phyloP scores from a whole-genome alignment of 2,329 filamentous ascomycete genomes.

The Fusarium sororula region DNA sequence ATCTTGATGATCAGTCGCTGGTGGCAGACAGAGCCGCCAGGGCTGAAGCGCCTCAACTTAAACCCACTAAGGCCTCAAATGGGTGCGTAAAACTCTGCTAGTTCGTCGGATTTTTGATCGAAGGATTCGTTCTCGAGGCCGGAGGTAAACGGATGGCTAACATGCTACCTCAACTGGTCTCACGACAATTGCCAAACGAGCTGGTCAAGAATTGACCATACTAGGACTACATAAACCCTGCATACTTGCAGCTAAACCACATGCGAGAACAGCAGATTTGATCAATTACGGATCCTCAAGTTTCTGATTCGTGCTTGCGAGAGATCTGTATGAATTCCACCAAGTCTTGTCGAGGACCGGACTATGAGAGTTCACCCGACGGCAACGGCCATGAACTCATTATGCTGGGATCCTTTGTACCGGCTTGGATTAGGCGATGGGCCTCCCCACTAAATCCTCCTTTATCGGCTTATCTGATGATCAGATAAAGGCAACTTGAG shows the following conservation, averaged over 20 bases:
- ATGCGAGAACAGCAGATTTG: not conserved
- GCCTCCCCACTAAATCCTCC: not conserved
- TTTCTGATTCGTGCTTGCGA: not conserved
- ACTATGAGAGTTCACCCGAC: not conserved
- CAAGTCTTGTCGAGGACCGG: not conserved
- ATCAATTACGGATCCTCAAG: not conserved
- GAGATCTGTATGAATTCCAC: not conserved
- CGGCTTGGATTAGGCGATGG: not conserved
- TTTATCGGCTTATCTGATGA: conserved; percentile 28
- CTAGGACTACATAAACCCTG: not conserved
- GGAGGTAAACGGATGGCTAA: not conserved
- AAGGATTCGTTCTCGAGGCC: not conserved
- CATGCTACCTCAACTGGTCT: not conserved
- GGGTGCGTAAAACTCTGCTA: not conserved
- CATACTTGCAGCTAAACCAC: not conserved
- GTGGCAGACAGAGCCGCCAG: not conserved
- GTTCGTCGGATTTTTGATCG: not conserved
- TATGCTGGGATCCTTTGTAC: not conserved
- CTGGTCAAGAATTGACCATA: not conserved
- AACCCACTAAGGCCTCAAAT: not conserved
- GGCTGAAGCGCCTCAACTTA: conserved; percentile 8
- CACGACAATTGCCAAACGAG: not conserved
- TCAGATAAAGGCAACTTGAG: conserved; percentile 26
- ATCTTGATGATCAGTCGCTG: conserved; percentile 6
- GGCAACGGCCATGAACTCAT: not conserved